Conservation (phyloP, 2,329 filamentous ascomycete genomes). For the Alternaria burnsii region DNA sequence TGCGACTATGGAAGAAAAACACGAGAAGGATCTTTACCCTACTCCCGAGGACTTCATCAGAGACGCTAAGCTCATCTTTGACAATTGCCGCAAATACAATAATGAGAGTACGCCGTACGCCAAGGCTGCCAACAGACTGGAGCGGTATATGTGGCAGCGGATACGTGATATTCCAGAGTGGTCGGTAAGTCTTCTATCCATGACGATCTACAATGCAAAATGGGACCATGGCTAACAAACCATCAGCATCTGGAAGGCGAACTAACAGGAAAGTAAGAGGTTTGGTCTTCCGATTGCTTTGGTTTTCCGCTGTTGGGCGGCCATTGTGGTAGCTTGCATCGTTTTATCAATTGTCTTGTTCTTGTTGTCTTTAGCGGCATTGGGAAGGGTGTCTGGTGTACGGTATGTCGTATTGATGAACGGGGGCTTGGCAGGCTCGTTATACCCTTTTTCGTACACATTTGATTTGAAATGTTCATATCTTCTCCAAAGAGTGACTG, state of each 20-base stretch:
- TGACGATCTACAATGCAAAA: neutral
- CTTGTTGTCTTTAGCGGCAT: constrained; percentile 26
- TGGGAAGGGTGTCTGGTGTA: constrained; percentile 23
- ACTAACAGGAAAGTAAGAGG: constrained; percentile 36
- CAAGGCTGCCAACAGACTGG: constrained; percentile 92
- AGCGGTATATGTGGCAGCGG: constrained; percentile 94
- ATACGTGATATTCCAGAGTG: constrained; percentile 93
- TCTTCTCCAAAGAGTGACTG: no score
- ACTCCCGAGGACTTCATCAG: constrained; percentile 91
- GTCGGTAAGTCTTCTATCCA: constrained; percentile 52
- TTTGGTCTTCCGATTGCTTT: neutral
- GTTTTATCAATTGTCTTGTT: constrained; percentile 4
- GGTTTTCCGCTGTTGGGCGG: no score
- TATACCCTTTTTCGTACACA: constrained; percentile 17
- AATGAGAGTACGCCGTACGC: constrained; percentile 94
- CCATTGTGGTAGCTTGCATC: neutral
- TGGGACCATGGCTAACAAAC: constrained; percentile 7
- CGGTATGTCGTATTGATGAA: neutral
- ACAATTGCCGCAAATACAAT: constrained; percentile 96
- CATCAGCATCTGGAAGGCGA: constrained; percentile 44
- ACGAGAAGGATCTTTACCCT: constrained; percentile 90
- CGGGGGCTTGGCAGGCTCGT: constrained; percentile 6
- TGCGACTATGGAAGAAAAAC: constrained; percentile 92
- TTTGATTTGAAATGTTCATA: neutral
- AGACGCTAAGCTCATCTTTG: constrained; percentile 88